Conservation (phyloP, 2,329 filamentous ascomycete genomes). For the Bipolaris oryzae region DNA sequence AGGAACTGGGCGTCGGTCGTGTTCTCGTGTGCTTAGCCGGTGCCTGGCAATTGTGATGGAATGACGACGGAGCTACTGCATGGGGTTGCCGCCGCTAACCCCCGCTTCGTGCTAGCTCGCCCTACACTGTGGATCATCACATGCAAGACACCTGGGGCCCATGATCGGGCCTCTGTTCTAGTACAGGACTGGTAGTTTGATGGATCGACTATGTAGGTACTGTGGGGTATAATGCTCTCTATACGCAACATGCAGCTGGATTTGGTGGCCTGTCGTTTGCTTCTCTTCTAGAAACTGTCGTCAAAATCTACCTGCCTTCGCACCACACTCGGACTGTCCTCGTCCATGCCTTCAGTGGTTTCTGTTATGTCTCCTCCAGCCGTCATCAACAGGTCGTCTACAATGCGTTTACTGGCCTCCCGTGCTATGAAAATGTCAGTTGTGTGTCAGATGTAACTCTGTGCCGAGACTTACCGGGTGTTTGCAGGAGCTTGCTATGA, state of each 20-base stretch:
- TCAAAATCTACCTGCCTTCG: constrained; percentile 53
- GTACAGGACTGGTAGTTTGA: background rate
- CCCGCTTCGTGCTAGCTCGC: constrained; percentile 3
- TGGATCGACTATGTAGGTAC: constrained; percentile 9
- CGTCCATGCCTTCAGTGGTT: constrained; percentile 49
- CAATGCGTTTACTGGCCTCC: constrained; percentile 80
- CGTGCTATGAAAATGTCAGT: constrained; percentile 59
- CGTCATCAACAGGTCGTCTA: constrained; percentile 77
- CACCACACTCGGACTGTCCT: constrained; percentile 57
- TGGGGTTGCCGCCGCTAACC: constrained; percentile 24
- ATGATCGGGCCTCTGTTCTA: constrained; percentile 9
- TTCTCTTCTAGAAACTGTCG: constrained; percentile 52
- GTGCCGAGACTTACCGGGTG: constrained; percentile 65
- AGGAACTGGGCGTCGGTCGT: constrained; percentile 10
- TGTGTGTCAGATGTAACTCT: no score
- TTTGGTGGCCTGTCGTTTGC: no score
- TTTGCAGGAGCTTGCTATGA: constrained; percentile 77
- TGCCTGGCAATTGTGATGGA: constrained; percentile 25
- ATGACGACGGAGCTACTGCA: constrained; percentile 36
- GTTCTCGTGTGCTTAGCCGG: constrained; percentile 14
- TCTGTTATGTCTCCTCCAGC: constrained; percentile 68
- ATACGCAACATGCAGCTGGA: background rate
- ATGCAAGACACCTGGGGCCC: constrained; percentile 8
- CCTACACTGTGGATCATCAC: constrained; percentile 13
- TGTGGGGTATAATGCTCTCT: constrained; percentile 14